Evolutionary conservation across 2,329 filamentous ascomycete species (phyloP), one percentile per base, ranked within the genome.

Genomic region (Pseudofabraea citricarpa): DNA sequence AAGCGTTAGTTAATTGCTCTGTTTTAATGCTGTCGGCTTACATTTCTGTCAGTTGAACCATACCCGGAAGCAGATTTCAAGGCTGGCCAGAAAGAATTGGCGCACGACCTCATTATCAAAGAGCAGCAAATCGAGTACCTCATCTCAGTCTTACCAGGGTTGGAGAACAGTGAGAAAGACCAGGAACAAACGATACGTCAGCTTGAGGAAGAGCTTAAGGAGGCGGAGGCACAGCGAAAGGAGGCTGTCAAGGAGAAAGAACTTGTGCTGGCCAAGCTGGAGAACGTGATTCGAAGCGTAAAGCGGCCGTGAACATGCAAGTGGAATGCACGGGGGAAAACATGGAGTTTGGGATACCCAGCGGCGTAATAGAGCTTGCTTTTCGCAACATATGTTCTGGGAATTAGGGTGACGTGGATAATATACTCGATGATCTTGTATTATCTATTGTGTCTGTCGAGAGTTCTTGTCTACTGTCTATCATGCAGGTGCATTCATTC

Each of bases 51-150:
- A 79, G 80, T 85, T 16, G 76, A 82, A 18, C 74, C 83, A 3
- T 71, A 84, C 20, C 70, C 79, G 1, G 65, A 75, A 8, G 79
- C 85, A 32, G 77, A 79, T 40, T 87, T 88, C 64, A 72, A 76
- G 43, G 75, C 77, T 3, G 79, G 83, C 36, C 76, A 89, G 59
- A 71, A 80, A 47, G 87, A 91, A 62, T 71, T 93, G 41, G 85
- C 86, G 27, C 77, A 79, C 49, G 87, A 91, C 60, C 71, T 93
- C 20, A 82, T 91, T 45, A 63, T 86, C 45, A 89, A 90, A 58
- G 84, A 90, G 56, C 86, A 90, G 66, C 85, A 91, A 67, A 89
- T 93, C 49, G 87, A 93, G 62, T 72, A 79, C 35, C 68, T 93
- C 37, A 86, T 91, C 45, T 84, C 81, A 13, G 78, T 75, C 18